A percentile compares a stretch with the other conserved stretches of the same genome.
phyloP scores from a whole-genome alignment of 2,329 filamentous ascomycete genomes.

The Beauveria caledonica region DNA sequence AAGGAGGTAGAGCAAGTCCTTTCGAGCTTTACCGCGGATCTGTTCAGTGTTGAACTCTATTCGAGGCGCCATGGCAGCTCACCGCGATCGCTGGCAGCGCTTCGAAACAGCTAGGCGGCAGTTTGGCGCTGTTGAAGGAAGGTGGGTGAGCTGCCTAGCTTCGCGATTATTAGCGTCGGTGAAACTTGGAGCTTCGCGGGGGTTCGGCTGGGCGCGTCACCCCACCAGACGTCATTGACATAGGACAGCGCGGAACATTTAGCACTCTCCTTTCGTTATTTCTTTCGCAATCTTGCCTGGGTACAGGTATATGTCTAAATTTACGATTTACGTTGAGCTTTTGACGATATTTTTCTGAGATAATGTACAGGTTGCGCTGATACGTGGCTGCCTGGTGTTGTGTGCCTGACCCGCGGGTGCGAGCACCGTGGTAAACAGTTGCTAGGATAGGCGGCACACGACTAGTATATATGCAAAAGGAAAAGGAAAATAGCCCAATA shows the following conservation, averaged over 20 bases:
- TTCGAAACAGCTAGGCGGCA: constrained; percentile 15
- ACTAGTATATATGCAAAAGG: not conserved
- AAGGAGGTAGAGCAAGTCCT: constrained; percentile 82
- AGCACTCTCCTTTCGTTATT: not conserved
- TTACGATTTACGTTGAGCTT: not conserved
- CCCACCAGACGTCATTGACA: constrained; percentile 9
- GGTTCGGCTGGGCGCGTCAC: not conserved
- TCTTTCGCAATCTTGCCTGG: not conserved
- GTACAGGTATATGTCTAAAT: not conserved
- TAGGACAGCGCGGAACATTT: not conserved
- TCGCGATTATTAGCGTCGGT: constrained; percentile 6
- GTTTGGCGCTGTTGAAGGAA: constrained; percentile 7
- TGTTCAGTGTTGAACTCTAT: constrained; percentile 65
- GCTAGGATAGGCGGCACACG: not conserved
- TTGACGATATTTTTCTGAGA: not conserved
- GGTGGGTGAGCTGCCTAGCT: not conserved
- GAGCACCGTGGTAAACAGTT: not conserved
- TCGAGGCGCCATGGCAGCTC: constrained; percentile 60
- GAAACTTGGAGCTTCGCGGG: constrained; percentile 7
- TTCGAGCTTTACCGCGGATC: constrained; percentile 73
- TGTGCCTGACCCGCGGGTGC: not conserved
- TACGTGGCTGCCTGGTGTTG: not conserved
- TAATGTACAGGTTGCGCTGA: not conserved
- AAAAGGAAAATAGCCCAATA: not conserved
- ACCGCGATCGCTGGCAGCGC: constrained; percentile 23